A percentile compares a stretch with the other conserved stretches of the same genome.
phyloP scores from a whole-genome alignment of 164 flowering plant genomes.

The Stephania japonica region DNA sequence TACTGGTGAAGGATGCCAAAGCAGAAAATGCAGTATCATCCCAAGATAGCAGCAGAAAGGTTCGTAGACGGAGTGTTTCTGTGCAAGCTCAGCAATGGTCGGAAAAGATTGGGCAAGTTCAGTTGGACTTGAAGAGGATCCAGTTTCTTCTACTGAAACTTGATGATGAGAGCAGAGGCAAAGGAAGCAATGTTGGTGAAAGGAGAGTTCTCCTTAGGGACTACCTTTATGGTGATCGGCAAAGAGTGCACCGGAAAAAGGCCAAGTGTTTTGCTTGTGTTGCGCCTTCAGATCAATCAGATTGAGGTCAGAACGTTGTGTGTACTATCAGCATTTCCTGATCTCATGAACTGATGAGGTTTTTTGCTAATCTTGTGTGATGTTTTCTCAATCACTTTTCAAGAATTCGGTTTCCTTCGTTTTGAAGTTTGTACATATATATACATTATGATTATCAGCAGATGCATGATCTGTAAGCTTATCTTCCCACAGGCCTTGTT shows the following conservation, averaged over 20 bases:
- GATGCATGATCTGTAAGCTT: neutral
- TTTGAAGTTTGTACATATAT: slow-evolving; percentile 6
- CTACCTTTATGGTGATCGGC: slow-evolving; percentile 42
- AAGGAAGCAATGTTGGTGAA: slow-evolving; percentile 25
- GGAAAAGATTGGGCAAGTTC: slow-evolving; percentile 80
- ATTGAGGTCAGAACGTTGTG: slow-evolving; percentile 19
- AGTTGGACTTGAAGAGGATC: slow-evolving; percentile 71
- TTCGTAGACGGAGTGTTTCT: slow-evolving; percentile 29
- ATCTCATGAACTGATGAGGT: neutral
- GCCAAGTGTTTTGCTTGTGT: slow-evolving; percentile 50
- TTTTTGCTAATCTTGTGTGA: neutral
- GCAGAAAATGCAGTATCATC: slow-evolving; percentile 19
- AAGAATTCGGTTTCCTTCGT: neutral
- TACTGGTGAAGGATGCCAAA: slow-evolving; percentile 40
- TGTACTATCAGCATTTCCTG: neutral
- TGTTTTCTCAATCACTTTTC: neutral
- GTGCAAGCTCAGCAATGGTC: slow-evolving; percentile 61
- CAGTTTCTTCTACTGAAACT: slow-evolving; percentile 51
- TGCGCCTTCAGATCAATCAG: slow-evolving; percentile 34
- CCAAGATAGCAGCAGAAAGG: slow-evolving; percentile 30
- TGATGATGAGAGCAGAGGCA: slow-evolving; percentile 50
- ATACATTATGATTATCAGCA: neutral
- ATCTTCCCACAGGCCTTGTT: too few species aligned
- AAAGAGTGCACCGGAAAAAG: slow-evolving; percentile 30
- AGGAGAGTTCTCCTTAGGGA: slow-evolving; percentile 47